A percentile compares a stretch with the other conserved stretches of the same genome.
phyloP scores from a whole-genome alignment of 345 rosid species.

The Syzygium jambos region DNA sequence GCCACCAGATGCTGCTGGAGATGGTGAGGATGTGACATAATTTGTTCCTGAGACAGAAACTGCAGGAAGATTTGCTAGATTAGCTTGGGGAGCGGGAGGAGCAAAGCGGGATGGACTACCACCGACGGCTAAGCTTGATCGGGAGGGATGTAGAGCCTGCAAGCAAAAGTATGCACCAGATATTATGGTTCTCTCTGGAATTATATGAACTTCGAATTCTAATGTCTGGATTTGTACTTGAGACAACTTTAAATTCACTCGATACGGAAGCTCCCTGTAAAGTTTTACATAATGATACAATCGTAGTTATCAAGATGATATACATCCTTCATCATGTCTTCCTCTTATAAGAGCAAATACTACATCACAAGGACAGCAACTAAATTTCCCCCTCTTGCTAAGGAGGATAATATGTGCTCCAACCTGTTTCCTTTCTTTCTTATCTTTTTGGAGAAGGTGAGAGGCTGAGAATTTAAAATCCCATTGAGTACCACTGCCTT shows the following conservation, averaged over 20 bases:
- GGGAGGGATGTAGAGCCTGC: slow-evolving; percentile 50
- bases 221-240: not conserved
- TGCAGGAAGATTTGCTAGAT: slow-evolving; percentile 36
- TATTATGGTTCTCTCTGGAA: not conserved
- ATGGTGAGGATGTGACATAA: slow-evolving; percentile 76
- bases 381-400: not conserved
- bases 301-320: not conserved
- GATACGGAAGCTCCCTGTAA: not conserved
- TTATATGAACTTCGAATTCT: not conserved
- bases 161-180: not conserved
- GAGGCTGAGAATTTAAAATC: not conserved
- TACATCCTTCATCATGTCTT: not conserved
- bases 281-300: not conserved
- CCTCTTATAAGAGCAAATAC: not conserved
- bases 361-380: not conserved
- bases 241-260: not conserved
- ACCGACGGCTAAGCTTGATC: slow-evolving; percentile 33
- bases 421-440: not conserved
- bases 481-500: not conserved
- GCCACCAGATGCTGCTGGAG: slow-evolving; percentile 91
- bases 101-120: slow-evolving; percentile 80
- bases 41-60: slow-evolving; percentile 78
- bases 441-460: not conserved
- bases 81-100: slow-evolving; percentile 33
- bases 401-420: not conserved